These are phyloP conservation scores for Yarrowia alimentaria DNA, from an alignment of 805 yeast genomes.

Conservation along the genomic window DNA sequence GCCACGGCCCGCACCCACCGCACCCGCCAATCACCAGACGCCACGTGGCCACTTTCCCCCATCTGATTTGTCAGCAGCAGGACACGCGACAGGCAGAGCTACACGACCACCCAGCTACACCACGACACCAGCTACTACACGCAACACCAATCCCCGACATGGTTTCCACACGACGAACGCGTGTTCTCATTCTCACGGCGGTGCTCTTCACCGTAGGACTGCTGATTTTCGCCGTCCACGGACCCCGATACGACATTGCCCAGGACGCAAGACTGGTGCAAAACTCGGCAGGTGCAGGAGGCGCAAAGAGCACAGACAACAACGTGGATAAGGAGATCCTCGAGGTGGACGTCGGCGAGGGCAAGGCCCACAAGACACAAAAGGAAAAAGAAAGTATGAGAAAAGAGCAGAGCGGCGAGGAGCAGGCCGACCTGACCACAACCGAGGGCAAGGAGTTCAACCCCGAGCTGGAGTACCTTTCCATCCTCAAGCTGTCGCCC, in stretches of 20 bases:
- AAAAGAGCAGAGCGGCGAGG: slow-evolving; percentile 30
- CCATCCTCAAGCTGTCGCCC: slow-evolving; percentile 46
- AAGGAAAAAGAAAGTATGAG: slow-evolving; percentile 36
- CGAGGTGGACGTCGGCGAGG: slow-evolving; percentile 43
- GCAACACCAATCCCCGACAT: slow-evolving; percentile 10
- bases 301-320: slow-evolving; percentile 28
- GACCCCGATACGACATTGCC: slow-evolving; percentile 33
- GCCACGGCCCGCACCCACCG: too few species aligned
- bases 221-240: slow-evolving; percentile 42
- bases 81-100: too few species aligned
- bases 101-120: not conserved
- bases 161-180: slow-evolving; percentile 42
- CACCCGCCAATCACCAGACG: too few species aligned
- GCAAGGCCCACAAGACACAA: slow-evolving; percentile 45
- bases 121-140: not conserved
- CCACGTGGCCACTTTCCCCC: too few species aligned
- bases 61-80: too few species aligned
- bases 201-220: slow-evolving; percentile 40
- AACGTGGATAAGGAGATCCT: slow-evolving; percentile 24
- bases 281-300: slow-evolving; percentile 31
- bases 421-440: slow-evolving; percentile 33
- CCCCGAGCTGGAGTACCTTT: slow-evolving; percentile 53
- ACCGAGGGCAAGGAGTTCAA: slow-evolving; percentile 43
- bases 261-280: slow-evolving; percentile 23
- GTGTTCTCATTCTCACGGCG: slow-evolving; percentile 47